Base-by-base conservation (phyloP, 2,329 filamentous ascomycete species). In the Fusarium udum region DNA sequence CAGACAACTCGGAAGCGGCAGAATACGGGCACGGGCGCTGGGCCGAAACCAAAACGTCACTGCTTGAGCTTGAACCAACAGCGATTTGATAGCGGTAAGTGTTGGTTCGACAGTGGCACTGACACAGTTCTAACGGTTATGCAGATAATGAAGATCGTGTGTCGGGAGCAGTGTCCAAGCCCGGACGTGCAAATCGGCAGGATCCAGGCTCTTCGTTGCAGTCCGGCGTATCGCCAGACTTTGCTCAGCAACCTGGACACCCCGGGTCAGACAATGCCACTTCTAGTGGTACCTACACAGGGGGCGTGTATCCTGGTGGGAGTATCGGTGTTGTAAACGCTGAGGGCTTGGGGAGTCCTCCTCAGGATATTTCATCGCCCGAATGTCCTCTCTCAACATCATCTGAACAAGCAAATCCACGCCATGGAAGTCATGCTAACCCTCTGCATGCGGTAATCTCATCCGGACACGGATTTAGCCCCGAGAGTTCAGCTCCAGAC, bases 1-100 rank as follows among this genome's bases (percentile, higher is more conserved):
- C 69, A 72, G 63, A 62, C 36, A 58, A 48, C 55, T 52, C 62
- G 57, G 46, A 71, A 68, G 42, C 65, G 66, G 39, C 37, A 59
- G n/a, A 57, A 57, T 20, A 49, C 70, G 42, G 58, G 45, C 22
- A 46, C 70, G 39, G 62, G 42, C 37, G 55, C 46, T 68, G 59
- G 40, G 52, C 61, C 36, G 48, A 62, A 74, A 58, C 70, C 63
- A 46, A 65, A 75, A 57, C 70, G 70, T 37, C 67, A 53, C 26
- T 46, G 56, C 46, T 48, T 43, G 52, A 76, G 53, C 52, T 51
- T 39, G 55, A 76, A 65, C 64, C 60, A 73, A 65, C 74, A 55
- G 36, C 45, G 46, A 15, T 26, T 52, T 46, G 37, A 40, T 24
- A 36, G 34, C 26, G 40, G 53, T 56, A 57, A 61, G 45, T 24